Percentiles rank a stretch among this genome's conserved stretches.
These are phyloP conservation scores for Quercus tomentella DNA, from an alignment of 331 rosid species.

Conservation along the genomic window DNA sequence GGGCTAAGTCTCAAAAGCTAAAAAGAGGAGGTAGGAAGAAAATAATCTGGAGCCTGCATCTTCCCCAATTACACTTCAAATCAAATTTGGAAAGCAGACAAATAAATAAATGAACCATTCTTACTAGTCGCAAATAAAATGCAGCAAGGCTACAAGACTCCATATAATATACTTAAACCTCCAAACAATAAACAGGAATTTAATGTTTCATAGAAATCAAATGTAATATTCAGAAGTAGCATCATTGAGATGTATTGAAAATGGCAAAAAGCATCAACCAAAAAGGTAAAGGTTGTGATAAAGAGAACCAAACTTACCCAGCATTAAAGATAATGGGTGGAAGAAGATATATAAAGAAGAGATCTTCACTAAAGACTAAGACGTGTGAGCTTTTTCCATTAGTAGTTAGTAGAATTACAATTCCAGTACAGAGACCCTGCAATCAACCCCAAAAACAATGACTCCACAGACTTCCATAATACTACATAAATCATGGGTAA, in stretches of 20 bases:
- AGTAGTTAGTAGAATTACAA: slow-evolving; percentile 40
- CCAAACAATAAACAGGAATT: background rate
- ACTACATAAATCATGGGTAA: background rate
- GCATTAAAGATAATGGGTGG: slow-evolving; percentile 78
- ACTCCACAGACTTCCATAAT: background rate
- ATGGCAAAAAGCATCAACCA: background rate
- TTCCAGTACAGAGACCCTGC: slow-evolving; percentile 57
- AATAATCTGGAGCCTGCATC: too few relatives aligned
- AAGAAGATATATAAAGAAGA: slow-evolving; percentile 69
- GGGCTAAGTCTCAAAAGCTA: too few relatives aligned
- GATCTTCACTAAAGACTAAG: slow-evolving; percentile 44
- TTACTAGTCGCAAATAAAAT: background rate
- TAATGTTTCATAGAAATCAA: background rate
- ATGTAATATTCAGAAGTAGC: background rate
- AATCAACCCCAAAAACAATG: background rate
- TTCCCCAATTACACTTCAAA: background rate
- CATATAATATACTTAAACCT: background rate
- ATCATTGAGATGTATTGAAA: background rate
- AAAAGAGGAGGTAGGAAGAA: too few relatives aligned
- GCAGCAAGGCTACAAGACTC: background rate
- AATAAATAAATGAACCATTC: background rate
- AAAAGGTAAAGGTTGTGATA: background rate
- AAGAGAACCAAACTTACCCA: slow-evolving; percentile 44
- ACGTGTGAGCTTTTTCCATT: slow-evolving; percentile 48
- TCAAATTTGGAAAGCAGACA: background rate